phyloP scores from a whole-genome alignment of 441 rosid species.

The Pelargonium cotyledonis region DNA sequence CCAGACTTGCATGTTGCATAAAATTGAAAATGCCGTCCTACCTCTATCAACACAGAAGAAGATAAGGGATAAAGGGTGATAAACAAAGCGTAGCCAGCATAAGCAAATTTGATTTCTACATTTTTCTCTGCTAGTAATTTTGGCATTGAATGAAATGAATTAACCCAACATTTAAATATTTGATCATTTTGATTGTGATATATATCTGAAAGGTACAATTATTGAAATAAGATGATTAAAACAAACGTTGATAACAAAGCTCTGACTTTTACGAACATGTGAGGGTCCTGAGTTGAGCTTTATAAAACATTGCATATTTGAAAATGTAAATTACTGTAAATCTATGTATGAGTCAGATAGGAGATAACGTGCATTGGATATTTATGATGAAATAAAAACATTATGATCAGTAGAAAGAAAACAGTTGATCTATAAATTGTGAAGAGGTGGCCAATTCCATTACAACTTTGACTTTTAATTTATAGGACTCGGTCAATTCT shows the following conservation, averaged over 20 bases:
- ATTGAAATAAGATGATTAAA: not conserved
- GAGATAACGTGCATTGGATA: not conserved
- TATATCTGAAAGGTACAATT: too few relatives aligned
- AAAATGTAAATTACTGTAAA: not conserved
- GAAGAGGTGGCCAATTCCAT: not conserved
- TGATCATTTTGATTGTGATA: too few relatives aligned
- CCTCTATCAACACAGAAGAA: too few relatives aligned
- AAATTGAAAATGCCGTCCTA: too few relatives aligned
- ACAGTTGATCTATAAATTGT: not conserved
- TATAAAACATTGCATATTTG: not conserved
- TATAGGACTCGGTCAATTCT: not conserved
- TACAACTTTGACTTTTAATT: not conserved
- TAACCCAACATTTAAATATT: too few relatives aligned
- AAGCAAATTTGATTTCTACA: too few relatives aligned
- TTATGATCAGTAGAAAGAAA: not conserved
- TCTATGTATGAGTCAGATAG: not conserved
- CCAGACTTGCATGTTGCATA: too few relatives aligned
- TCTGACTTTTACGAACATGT: not conserved
- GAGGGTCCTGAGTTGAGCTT: not conserved
- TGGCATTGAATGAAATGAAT: too few relatives aligned
- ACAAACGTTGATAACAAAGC: not conserved
- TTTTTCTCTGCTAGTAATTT: too few relatives aligned
- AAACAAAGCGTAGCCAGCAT: too few relatives aligned
- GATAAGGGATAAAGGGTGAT: too few relatives aligned
- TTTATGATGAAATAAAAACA: not conserved